A percentile compares a stretch with the other conserved stretches of the same genome.
Conservation (phyloP, 352 stramenopile genomes). For the Phytopythium ostracodes region DNA sequence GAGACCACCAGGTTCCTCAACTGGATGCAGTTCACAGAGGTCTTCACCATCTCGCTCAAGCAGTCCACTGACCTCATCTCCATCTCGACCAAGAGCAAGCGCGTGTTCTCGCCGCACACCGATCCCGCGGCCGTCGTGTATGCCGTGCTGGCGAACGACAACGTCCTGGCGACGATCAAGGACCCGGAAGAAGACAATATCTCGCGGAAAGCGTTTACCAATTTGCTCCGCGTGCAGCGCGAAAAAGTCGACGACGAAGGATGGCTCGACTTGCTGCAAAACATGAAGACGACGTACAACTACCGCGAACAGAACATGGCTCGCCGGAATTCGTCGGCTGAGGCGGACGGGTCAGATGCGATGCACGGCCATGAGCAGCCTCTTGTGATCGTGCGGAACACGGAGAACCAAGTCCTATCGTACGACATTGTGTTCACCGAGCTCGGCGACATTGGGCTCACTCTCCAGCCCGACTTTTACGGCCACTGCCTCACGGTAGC, state of each 20-base stretch:
- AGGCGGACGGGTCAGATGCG: conserved; percentile 1
- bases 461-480: conserved; percentile 52
- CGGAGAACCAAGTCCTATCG: conserved; percentile 55
- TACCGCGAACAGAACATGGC: conserved; percentile 16
- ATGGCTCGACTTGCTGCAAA: conserved; percentile 45
- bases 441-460: conserved; percentile 31
- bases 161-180: conserved; percentile 34
- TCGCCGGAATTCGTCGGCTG: conserved; percentile 16
- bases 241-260: conserved; percentile 39
- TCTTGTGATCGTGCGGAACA: conserved; percentile 50
- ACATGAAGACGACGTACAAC: conserved; percentile 41
- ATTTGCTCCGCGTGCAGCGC: conserved; percentile 37
- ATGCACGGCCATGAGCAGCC: conserved; percentile 23
- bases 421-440: conserved; percentile 60
- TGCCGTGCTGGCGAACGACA: conserved; percentile 43
- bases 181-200: conserved; percentile 29
- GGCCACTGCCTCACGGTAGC: conserved; percentile 47
- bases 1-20: conserved; percentile 18
- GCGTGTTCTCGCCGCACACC: conserved; percentile 20
- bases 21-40: conserved; percentile 46
- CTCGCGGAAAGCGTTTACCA: conserved; percentile 39
- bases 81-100: conserved; percentile 26
- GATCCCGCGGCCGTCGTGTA: conserved; percentile 40
- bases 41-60: conserved; percentile 22
- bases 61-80: conserved; percentile 33